phyloP scores from a whole-genome alignment of 495 filamentous ascomycete species.

The Acidiella bohemica region DNA sequence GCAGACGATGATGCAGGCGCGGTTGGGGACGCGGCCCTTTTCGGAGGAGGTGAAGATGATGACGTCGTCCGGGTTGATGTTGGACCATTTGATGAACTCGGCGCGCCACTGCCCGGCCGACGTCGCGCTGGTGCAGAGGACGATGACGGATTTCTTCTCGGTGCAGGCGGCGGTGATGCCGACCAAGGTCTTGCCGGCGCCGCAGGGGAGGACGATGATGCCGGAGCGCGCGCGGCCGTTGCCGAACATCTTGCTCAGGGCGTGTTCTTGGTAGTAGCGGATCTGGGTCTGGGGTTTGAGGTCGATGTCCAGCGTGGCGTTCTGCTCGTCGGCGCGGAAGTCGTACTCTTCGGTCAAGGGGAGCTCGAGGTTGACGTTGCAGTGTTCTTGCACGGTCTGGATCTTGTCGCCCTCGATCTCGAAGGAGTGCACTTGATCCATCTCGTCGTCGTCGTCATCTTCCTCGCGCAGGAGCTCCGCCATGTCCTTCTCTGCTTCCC shows the following conservation, averaged over 20 bases:
- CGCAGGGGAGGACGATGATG: conserved; percentile 94
- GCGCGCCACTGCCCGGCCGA: conserved; percentile 94
- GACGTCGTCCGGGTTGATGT: conserved; percentile 85
- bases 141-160: conserved; percentile 88
- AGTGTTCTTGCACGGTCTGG: conserved; percentile 78
- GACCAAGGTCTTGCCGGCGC: conserved; percentile 92
- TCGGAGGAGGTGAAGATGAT: conserved; percentile 89
- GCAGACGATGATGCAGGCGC: conserved; percentile 89
- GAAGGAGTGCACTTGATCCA: conserved; percentile 86
- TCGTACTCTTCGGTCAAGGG: conserved; percentile 95
- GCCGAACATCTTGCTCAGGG: conserved; percentile 96
- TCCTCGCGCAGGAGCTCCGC: conserved; percentile 47
- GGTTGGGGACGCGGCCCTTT: conserved; percentile 78
- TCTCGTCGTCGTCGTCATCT: conserved; percentile 82
- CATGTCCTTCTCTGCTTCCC: conserved; percentile 28
- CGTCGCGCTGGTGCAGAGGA: conserved; percentile 95
- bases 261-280: conserved; percentile 90
- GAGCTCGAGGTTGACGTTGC: conserved; percentile 61
- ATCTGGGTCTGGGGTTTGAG: conserved; percentile 72
- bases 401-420: conserved; percentile 67
- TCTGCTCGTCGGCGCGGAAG: conserved; percentile 83
- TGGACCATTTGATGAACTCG: conserved; percentile 95
- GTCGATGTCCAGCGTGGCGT: conserved; percentile 85
- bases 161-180: conserved; percentile 96
- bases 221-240: conserved; percentile 94